These are phyloP conservation scores for Neofusicoccum ribis DNA, from an alignment of 2,329 filamentous ascomycete species.

Conservation along the genomic window DNA sequence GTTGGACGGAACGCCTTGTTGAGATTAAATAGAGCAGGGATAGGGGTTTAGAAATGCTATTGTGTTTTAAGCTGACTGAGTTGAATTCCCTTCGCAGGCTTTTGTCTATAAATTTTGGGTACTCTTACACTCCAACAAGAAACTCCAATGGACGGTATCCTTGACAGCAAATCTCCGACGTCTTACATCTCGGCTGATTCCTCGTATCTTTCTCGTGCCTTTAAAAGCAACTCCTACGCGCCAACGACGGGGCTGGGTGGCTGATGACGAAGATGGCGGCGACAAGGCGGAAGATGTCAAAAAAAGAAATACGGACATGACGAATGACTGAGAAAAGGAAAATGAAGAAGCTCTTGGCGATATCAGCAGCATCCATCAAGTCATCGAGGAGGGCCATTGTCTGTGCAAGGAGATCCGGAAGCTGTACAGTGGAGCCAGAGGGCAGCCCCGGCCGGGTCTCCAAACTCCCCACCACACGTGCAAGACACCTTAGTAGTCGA, in stretches of 20 bases:
- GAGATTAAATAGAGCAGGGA: too few relatives aligned
- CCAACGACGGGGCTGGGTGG: not conserved
- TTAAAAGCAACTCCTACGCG: conserved; percentile 6
- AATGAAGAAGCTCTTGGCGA: not conserved
- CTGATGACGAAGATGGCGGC: not conserved
- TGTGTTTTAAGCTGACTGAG: not conserved
- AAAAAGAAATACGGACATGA: not conserved
- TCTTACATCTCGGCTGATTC: not conserved
- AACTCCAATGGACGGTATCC: not conserved
- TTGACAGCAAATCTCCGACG: not conserved
- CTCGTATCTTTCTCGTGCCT: not conserved
- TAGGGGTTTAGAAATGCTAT: not conserved
- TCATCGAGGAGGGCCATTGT: not conserved
- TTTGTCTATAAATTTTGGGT: not conserved
- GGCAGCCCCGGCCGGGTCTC: not conserved
- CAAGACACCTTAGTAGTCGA: conserved; percentile 23
- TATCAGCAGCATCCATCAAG: too few relatives aligned
- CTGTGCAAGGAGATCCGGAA: not conserved
- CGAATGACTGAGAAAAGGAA: not conserved
- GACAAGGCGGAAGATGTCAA: not conserved
- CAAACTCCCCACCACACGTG: not conserved
- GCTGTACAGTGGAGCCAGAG: not conserved
- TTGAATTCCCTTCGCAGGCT: conserved; percentile 10
- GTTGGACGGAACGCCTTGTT: too few relatives aligned
- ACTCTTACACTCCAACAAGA: not conserved